These are phyloP conservation scores for Ophiostoma ulmi DNA, from an alignment of 2,329 filamentous ascomycete species.

Conservation along the genomic window DNA sequence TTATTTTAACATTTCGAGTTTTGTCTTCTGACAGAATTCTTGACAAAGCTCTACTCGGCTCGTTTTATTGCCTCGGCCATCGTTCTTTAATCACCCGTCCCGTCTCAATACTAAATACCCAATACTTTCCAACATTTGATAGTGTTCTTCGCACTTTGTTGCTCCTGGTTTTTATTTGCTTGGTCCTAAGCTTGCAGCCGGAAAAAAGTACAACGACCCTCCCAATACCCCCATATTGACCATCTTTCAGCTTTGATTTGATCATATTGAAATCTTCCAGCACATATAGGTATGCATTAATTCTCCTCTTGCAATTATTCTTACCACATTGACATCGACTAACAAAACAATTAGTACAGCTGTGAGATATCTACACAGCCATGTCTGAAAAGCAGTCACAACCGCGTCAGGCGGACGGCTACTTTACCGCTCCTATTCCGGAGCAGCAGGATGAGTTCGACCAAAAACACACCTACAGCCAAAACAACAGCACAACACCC, in stretches of 20 bases:
- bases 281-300: not conserved
- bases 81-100: not conserved
- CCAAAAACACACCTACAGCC: not conserved
- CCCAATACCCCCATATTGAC: not conserved
- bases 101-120: not conserved
- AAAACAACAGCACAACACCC: not conserved
- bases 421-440: not conserved
- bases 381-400: slow-evolving; percentile 9
- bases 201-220: slow-evolving; percentile 9
- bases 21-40: not conserved
- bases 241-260: not conserved
- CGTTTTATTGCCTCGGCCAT: not conserved
- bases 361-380: not conserved
- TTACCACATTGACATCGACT: not conserved
- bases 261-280: not conserved
- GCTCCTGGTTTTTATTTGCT: not conserved
- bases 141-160: slow-evolving; percentile 8
- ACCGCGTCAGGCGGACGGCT: not conserved
- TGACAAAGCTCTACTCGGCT: not conserved
- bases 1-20: not conserved
- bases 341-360: not conserved
- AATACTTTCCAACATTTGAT: not conserved
- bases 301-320: not conserved
- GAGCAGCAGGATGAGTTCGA: not conserved
- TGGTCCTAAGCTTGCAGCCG: not conserved